Evolutionary conservation across 2,329 filamentous ascomycete genomes (phyloP).

Genomic region (Pseudogymnoascus sp.): DNA sequence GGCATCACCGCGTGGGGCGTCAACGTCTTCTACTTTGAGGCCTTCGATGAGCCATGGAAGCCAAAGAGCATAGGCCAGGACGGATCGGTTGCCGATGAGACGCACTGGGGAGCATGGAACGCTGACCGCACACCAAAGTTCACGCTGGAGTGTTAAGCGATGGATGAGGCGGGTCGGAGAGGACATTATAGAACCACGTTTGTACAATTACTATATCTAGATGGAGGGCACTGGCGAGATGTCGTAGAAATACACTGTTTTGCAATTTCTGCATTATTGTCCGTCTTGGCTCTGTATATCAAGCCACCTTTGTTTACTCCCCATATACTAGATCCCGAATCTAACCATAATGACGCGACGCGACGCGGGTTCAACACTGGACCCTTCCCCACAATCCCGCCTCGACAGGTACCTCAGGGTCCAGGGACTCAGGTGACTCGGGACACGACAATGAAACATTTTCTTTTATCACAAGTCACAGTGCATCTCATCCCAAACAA

Average conservation of each 20-base stretch:
- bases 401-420: conserved; percentile 1
- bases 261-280: background rate
- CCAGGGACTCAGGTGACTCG: conserved; percentile 4
- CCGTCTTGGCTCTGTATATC: background rate
- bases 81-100: conserved; percentile 55
- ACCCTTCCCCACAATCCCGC: background rate
- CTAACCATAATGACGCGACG: conserved; percentile 5
- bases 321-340: background rate
- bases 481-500: background rate
- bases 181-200: conserved; percentile 12
- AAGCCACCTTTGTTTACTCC: background rate
- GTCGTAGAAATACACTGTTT: background rate
- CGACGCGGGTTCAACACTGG: background rate
- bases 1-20: conserved; percentile 57
- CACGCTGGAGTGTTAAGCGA: conserved; percentile 24
- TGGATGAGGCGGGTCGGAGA: background rate
- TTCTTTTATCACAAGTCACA: background rate
- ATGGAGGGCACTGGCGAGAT: background rate
- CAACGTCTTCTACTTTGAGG: conserved; percentile 68
- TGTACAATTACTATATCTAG: conserved; percentile 8
- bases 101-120: conserved; percentile 63
- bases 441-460: background rate
- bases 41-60: conserved; percentile 69
- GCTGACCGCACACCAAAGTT: conserved; percentile 52
- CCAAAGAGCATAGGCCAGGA: conserved; percentile 55